Conservation (phyloP, 352 stramenopile species). For the Globisporangium alternatum region DNA sequence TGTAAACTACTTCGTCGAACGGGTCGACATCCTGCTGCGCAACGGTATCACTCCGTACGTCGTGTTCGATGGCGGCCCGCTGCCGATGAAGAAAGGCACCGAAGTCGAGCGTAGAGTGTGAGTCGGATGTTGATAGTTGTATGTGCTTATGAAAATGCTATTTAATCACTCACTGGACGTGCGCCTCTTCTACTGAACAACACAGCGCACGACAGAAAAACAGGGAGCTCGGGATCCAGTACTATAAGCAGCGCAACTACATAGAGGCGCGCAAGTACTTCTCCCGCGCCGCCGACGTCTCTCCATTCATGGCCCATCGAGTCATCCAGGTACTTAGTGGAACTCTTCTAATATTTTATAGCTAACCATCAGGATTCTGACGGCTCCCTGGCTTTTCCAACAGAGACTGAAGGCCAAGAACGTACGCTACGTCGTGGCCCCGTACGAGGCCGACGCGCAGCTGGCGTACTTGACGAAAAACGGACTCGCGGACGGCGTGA, state of each 20-base stretch:
- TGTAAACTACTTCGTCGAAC: constrained; percentile 75
- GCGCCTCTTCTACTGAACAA: not conserved
- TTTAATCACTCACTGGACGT: not conserved
- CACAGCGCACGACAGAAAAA: constrained; percentile 66
- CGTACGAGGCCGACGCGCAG: constrained; percentile 98
- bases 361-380: not conserved
- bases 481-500: constrained; percentile 88
- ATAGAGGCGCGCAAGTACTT: constrained; percentile 74
- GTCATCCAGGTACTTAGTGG: constrained; percentile 56
- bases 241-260: constrained; percentile 55
- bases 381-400: not conserved
- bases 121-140: not conserved
- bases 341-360: not conserved
- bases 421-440: constrained; percentile 93
- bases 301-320: constrained; percentile 78
- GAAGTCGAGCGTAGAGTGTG: constrained; percentile 71
- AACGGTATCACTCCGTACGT: constrained; percentile 71
- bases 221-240: constrained; percentile 56
- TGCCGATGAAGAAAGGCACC: constrained; percentile 78
- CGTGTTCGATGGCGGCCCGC: constrained; percentile 68
- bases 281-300: constrained; percentile 70
- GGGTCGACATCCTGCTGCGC: constrained; percentile 46
- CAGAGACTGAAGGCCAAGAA: constrained; percentile 54
- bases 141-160: no score
- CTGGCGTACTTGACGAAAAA: constrained; percentile 88